Evolutionary conservation across 176 grass and related monocot species (phyloP), one percentile per base, ranked within the genome.

Genomic region (Sorghum bicolor): DNA sequence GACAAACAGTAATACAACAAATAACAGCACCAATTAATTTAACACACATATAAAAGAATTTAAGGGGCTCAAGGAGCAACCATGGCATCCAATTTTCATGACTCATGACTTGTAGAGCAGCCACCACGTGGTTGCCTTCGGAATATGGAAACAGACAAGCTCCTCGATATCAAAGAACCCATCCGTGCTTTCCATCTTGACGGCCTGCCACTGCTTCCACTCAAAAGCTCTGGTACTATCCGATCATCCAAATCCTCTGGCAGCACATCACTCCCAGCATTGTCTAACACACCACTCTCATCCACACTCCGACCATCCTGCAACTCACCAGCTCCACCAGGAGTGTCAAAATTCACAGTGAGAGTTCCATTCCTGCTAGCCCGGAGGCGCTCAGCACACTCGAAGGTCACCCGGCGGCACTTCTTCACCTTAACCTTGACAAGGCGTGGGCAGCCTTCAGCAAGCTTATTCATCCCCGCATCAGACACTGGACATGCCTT

Each of bases 341-440:
- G 82, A 4, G 76, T 83, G 67, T 99, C 96, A 66, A 96, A 84
- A 82, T 88, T 96, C 64, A 99, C 87, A 38, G 91, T 75, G 26
- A 99, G 82, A 1, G 87, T 38, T 12, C 89, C 93, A 20, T 85
- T 72, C 29, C 96, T 85, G 55, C 86, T 74, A 41, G 64, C 81
- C 78, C 89, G 81, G 37, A 99, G 89, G 53, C 86, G 87, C 47
- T 99, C 93, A 11, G 88, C 91, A 81, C 93, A 99, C 83, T 93
- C 87, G 0, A 63, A 85, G 0, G 96, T 90, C 58, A 99, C 96
- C 9, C 83, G 70, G 1, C 88, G 89, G 14, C 96, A 99, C 79
- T 93, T 96, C 83, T 99, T 99, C 62, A 99, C 86, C 88, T 99
- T 99, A 58, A 99, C 91, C 86, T 99, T 99, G 44, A 94, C 96